Conservation (phyloP, 2,329 filamentous ascomycete species). For the Talaromyces sp. region DNA sequence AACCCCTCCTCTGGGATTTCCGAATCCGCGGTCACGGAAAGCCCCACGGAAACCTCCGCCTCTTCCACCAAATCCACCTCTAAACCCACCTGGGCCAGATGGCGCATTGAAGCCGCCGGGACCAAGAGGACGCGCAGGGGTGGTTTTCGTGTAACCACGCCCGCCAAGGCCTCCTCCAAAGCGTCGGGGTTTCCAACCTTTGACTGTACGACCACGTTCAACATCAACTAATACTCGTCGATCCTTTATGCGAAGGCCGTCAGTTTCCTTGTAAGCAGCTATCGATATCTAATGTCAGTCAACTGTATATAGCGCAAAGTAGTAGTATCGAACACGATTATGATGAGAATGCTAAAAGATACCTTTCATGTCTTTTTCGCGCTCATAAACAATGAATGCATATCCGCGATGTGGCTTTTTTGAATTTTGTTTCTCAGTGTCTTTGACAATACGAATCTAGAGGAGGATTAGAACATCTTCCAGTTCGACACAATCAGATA, state of each 20-base stretch:
- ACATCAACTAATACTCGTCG: slow-evolving; percentile 91
- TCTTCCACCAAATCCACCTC: slow-evolving; percentile 49
- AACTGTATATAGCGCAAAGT: neutral
- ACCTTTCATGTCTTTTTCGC: slow-evolving; percentile 99
- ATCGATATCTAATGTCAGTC: slow-evolving; percentile 39
- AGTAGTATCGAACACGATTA: neutral
- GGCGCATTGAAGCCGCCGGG: slow-evolving; percentile 54
- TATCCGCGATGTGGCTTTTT: slow-evolving; percentile 83
- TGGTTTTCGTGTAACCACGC: slow-evolving; percentile 82
- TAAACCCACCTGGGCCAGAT: slow-evolving; percentile 53
- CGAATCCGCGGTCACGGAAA: slow-evolving; percentile 48
- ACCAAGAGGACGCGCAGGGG: slow-evolving; percentile 65
- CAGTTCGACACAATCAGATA: neutral
- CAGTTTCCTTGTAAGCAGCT: slow-evolving; percentile 86
- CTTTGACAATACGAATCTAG: slow-evolving; percentile 81
- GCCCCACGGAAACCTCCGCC: slow-evolving; percentile 49
- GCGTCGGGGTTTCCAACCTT: slow-evolving; percentile 86
- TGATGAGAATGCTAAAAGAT: slow-evolving; percentile 33
- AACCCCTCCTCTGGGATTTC: slow-evolving; percentile 47
- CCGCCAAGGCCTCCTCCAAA: slow-evolving; percentile 90
- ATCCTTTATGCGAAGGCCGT: slow-evolving; percentile 89
- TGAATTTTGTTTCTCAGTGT: slow-evolving; percentile 74
- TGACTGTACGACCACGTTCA: slow-evolving; percentile 88
- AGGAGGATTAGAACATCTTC: slow-evolving; percentile 14
- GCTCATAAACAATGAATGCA: slow-evolving; percentile 93